Percentiles rank a stretch among this genome's conserved stretches.
Evolutionary conservation across 331 rosid species (phyloP).

Genomic region (Pyracantha coccinea): DNA sequence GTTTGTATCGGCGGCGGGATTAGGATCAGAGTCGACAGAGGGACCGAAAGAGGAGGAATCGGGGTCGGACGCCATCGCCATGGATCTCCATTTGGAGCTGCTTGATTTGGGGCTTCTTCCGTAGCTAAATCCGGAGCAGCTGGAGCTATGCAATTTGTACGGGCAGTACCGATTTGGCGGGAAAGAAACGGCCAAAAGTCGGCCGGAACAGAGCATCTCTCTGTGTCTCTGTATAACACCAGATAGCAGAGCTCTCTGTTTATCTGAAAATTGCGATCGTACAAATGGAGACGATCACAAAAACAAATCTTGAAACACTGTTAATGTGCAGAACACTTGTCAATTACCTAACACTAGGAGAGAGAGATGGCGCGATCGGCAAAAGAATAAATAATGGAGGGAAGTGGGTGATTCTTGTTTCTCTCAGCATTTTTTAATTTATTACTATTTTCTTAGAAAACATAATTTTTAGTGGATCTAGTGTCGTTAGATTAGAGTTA

Average conservation of each 20-base stretch:
- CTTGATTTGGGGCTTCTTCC: conserved; percentile 1
- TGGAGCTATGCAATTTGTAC: conserved; percentile 7
- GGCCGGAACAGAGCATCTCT: conserved; percentile 45
- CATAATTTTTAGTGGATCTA: too few species aligned
- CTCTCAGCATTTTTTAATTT: too few species aligned
- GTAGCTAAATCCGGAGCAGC: conserved; percentile 20
- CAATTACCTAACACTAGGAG: neutral
- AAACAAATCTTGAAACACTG: neutral
- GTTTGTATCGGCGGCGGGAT: conserved; percentile 27
- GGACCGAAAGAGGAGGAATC: conserved; percentile 57
- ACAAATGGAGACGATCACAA: too few species aligned
- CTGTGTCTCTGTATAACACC: neutral
- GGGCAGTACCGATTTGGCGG: conserved; percentile 17
- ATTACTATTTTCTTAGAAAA: too few species aligned
- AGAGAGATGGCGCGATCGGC: too few species aligned
- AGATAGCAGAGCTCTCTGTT: neutral
- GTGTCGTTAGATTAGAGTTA: too few species aligned
- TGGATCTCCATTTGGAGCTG: conserved; percentile 9
- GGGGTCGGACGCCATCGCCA: conserved; percentile 60
- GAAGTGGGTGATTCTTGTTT: neutral
- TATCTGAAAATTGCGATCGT: neutral
- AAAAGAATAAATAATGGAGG: neutral
- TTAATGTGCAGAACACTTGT: neutral
- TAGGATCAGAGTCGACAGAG: conserved; percentile 47
- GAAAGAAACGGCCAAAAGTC: conserved; percentile 30